Base-by-base conservation (phyloP, 371 early-diverging fungal genomes). In the Zopfochytrium polystomum region DNA sequence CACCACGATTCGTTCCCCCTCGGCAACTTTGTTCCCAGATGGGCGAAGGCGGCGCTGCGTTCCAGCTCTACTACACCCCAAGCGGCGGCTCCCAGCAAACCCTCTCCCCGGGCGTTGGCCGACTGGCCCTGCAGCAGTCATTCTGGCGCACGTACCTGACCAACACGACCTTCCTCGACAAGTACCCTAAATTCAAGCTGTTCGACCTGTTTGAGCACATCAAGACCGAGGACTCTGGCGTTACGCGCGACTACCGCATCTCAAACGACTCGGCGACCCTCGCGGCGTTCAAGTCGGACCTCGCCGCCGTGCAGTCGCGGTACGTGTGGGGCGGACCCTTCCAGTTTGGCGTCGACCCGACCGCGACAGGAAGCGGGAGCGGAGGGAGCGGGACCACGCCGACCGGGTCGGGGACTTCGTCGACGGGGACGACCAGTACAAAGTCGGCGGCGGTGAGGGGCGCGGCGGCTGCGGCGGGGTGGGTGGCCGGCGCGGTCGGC, bases 41-140 rank as follows among this genome's bases (percentile, higher is more conserved):
- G 50, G 26, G 61, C 55, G 65, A 73, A 60, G 58, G 66, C 4
- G 73, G 63, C 13, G 53, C 70, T n/a, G 70, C 70, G 18, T 73
- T 70, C 45, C 69, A 70, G 46, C n/a, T 34, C 27, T 45, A 27
- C 46, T 26, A 56, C 32, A 23, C 54, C 63, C 45, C 18, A 26
- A 2, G 15, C 29, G 32, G 42, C 30, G 44, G 3, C 7, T 34
- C 43, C 20, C 25, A 44, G 6, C 7, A 34, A 5, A 7, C 60
- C 2, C 27, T 69, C 27, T 15, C 63, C 29, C 56, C 63, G 3
- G 70, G 70, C 23, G 64, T 68, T 5, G 68, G 68, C 1, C 55
- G 56, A 32, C 35, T 65, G 1, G 63, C 60, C 13, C 25, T 73
- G 25, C 52, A 64, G 43, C 74, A 68, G 50, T 11, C 58, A 3